Evolutionary conservation across 2,329 filamentous ascomycete genomes (phyloP).

Genomic region (Microthyrium microscopicum): DNA sequence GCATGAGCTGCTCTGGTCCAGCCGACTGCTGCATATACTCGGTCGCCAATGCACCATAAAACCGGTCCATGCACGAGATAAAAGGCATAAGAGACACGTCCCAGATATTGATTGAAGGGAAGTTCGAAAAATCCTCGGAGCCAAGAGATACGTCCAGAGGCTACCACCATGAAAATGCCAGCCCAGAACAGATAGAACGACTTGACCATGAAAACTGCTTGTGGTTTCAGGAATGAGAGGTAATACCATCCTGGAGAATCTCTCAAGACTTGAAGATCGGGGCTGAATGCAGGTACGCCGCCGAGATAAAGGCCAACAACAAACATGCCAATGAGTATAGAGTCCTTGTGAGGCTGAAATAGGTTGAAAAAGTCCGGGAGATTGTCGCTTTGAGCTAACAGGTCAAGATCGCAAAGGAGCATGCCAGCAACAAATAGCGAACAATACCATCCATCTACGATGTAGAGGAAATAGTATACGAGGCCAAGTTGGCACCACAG

Average conservation of each 20-base stretch:
- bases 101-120: slow-evolving; percentile 43
- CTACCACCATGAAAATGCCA: slow-evolving; percentile 37
- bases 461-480: slow-evolving; percentile 55
- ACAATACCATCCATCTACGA: slow-evolving; percentile 47
- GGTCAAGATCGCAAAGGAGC: slow-evolving; percentile 44
- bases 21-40: slow-evolving; percentile 45
- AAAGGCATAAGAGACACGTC: slow-evolving; percentile 43
- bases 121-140: slow-evolving; percentile 43
- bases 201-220: slow-evolving; percentile 48
- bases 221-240: slow-evolving; percentile 46
- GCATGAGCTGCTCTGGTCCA: slow-evolving; percentile 32
- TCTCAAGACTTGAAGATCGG: too few relatives aligned
- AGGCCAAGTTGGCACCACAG: too few relatives aligned
- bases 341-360: too few relatives aligned
- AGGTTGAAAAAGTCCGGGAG: too few relatives aligned
- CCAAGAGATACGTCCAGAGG: slow-evolving; percentile 40
- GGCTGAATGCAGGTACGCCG: too few relatives aligned
- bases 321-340: too few relatives aligned
- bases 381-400: slow-evolving; percentile 34
- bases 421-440: slow-evolving; percentile 45
- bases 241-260: too few relatives aligned
- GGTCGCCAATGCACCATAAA: slow-evolving; percentile 42
- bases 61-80: slow-evolving; percentile 50
- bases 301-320: too few relatives aligned
- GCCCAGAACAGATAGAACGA: slow-evolving; percentile 53